Conservation (phyloP, 2,329 filamentous ascomycete species). For the Penicillium sp. region DNA sequence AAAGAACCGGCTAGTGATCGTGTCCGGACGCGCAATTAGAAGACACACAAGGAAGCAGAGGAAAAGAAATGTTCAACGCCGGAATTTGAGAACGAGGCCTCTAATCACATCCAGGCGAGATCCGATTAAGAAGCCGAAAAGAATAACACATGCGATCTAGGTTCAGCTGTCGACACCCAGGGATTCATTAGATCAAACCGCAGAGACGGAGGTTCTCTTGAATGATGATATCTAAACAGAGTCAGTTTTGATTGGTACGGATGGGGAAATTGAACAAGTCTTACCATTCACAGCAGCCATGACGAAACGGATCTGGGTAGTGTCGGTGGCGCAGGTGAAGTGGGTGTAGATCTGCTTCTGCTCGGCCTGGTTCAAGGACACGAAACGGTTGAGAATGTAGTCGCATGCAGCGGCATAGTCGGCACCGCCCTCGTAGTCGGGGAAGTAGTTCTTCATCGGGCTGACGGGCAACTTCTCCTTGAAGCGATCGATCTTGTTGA, state of each 20-base stretch:
- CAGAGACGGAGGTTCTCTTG: constrained; percentile 97
- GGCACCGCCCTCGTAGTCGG: constrained; percentile 80
- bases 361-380: constrained; percentile 97
- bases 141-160: constrained; percentile 31
- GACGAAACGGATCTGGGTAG: constrained; percentile 97
- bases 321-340: constrained; percentile 98
- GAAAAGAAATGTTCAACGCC: constrained; percentile 24
- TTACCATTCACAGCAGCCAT: constrained; percentile 98
- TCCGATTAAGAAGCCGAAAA: constrained; percentile 30
- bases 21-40: constrained; percentile 30
- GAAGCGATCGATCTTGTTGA: constrained; percentile 72
- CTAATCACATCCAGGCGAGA: constrained; percentile 23
- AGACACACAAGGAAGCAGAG: constrained; percentile 24
- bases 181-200: constrained; percentile 75
- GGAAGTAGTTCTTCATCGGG: constrained; percentile 73
- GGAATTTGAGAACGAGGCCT: constrained; percentile 23
- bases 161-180: constrained; percentile 27
- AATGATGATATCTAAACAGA: constrained; percentile 86
- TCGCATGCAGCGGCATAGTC: constrained; percentile 96
- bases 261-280: constrained; percentile 27
- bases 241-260: constrained; percentile 7
- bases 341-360: constrained; percentile 99
- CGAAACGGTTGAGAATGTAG: constrained; percentile 98
- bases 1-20: constrained; percentile 27
- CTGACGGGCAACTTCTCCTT: constrained; percentile 69